Base-by-base conservation (phyloP, 2,329 filamentous ascomycete species). In the Ceratocystis ficicola region DNA sequence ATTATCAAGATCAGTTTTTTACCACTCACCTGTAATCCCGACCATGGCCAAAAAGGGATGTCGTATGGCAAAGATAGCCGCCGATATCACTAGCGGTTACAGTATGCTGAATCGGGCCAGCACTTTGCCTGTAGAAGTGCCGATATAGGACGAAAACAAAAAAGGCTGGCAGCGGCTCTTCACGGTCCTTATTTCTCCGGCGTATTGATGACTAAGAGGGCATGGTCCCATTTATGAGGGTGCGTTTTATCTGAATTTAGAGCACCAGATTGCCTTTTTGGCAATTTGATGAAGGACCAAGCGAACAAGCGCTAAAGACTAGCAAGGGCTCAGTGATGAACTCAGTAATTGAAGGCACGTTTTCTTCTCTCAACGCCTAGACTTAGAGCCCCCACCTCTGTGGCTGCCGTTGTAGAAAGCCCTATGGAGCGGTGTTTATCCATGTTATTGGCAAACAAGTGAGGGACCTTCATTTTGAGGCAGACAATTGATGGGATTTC, bases 111-210 rank as follows among this genome's bases (percentile, higher is more conserved):
- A 50, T 63, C 46, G 12, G 41, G 59, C 15, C 4, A 17, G n/a
- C 32, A 6, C 12, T 7, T n/a, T 59, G 25, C 7, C 32, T n/a
- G 17, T 17, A 32, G 32, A 30, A 65, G 60, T 28, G 30, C 66
- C 63, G 63, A 65, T 65, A 65, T 64, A 65, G 66, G 63, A 68
- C 66, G 64, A 65, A 68, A 68, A 67, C 55, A 15, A 62, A 50
- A 61, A 59, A 63, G 61, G 64, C 50, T 63, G 66, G 50, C 17
- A 20, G 28, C 66, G 66, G 66, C 44, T 68, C 64, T 65, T 64
- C 64, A 68, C 61, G 66, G 63, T 65, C 66, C 66, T 68, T 44
- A 63, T 68, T 68, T 63, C 60, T 52, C 66, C 63, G 66, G 64
- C 22, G 28, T 25, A n/a, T 12, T 20, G n/a, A 50, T 68, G 64